A percentile compares a stretch with the other conserved stretches of the same genome.
Conservation (phyloP, 75 land plant species). For the Selaginella moellendorffii region DNA sequence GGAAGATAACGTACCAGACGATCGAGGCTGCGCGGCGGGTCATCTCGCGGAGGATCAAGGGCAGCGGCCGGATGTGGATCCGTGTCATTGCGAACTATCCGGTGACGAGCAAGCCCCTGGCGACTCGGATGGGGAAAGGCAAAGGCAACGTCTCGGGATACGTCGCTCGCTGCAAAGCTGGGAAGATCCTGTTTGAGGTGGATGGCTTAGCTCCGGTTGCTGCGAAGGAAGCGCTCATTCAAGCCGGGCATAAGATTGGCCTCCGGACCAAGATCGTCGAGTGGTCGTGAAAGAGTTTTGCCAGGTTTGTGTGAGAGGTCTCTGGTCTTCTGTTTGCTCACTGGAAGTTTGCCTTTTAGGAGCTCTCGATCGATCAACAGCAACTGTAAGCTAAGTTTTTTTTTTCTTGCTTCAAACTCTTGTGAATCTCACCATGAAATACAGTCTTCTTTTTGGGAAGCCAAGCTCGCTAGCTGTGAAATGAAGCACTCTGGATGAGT, state of each 20-base stretch:
- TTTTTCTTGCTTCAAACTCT: no score
- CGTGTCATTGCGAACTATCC: neutral
- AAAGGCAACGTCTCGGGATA: neutral
- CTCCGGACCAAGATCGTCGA: neutral
- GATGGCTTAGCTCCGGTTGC: neutral
- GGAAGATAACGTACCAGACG: neutral
- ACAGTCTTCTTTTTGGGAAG: no score
- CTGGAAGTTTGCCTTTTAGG: no score
- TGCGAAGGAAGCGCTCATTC: neutral
- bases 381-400: no score
- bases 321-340: no score
- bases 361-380: no score
- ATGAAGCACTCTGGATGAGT: no score
- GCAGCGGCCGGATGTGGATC: neutral
- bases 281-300: no score
- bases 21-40: neutral
- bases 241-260: neutral
- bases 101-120: neutral
- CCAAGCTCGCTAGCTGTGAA: neutral
- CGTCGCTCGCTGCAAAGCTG: neutral
- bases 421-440: no score
- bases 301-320: no score
- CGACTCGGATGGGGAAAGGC: neutral
- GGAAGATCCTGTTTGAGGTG: neutral
- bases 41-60: neutral